Evolutionary conservation across 2,329 filamentous ascomycete species (phyloP).

Genomic region (Acephala macrosclerotiorum): DNA sequence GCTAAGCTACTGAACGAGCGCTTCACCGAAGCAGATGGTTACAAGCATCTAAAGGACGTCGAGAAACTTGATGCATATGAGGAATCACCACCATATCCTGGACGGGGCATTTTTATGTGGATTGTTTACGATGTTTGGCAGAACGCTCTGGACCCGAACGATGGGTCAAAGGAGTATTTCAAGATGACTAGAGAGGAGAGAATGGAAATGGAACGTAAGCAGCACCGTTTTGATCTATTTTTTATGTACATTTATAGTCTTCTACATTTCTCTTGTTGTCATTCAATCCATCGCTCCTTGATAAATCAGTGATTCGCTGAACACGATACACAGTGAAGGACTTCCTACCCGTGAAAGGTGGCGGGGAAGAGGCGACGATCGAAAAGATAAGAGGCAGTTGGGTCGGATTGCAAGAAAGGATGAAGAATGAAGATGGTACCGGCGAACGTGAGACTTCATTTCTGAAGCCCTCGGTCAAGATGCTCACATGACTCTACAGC

Average conservation of each 20-base stretch:
- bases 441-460: conserved; percentile 31
- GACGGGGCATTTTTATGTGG: conserved; percentile 19
- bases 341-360: background rate
- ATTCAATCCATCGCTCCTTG: background rate
- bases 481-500: conserved; percentile 17
- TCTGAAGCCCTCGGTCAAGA: background rate
- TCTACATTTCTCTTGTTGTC: background rate
- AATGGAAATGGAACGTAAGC: conserved; percentile 19
- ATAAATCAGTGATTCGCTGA: background rate
- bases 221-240: conserved; percentile 7
- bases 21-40: conserved; percentile 30
- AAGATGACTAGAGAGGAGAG: conserved; percentile 27
- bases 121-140: conserved; percentile 30
- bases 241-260: background rate
- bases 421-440: conserved; percentile 29
- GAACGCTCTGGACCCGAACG: conserved; percentile 28
- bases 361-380: conserved; percentile 22
- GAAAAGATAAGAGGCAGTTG: conserved; percentile 26
- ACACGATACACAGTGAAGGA: background rate
- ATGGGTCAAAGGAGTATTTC: conserved; percentile 34
- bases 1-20: conserved; percentile 32
- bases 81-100: background rate
- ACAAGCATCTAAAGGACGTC: conserved; percentile 26
- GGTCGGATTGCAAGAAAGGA: conserved; percentile 28
- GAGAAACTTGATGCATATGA: conserved; percentile 26